Base-by-base conservation (phyloP, 208 protist genomes). In the Novymonas esmeraldas region DNA sequence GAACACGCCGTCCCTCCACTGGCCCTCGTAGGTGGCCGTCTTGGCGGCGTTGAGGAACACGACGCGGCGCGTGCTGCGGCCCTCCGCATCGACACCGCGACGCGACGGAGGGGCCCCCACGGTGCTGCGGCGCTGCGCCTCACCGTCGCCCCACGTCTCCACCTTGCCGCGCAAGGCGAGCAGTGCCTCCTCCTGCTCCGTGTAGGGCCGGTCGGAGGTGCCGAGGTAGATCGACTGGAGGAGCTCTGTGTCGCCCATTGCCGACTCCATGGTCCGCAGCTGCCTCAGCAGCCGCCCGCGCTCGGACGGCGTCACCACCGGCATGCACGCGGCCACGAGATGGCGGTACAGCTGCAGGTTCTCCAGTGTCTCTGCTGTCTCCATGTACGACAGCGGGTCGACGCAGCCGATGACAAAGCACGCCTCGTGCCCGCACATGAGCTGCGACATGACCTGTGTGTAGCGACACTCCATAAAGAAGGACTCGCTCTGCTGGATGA, bases 381-480 rank as follows among this genome's bases (percentile, higher is more conserved):
- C 88, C 42, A 54, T 56, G 82, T 95, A 95, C 26, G 80, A 68
- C 34, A 95, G 70, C 16, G 87, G 81, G 69, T 85, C 82, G 24
- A 92, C 83, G 52, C 84, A 93, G 61, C 87, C 89, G 51, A 97
- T 59, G n/a, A 97, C 70, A 71, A 95, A 94, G 20, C 75, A 95
- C 2, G 88, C 92, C 70, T 94, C 89, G 54, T 88, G 78, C 16
- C 92, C 92, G 68, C 80, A 89, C 29, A 97, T 76, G 48, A 92
- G 76, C 68, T 95, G 88, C 38, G 92, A 86, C 88, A 97, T 92
- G 14, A 97, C 64, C 62, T 93, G 85, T 26, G 92, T 94, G 77
- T 95, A 93, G 39, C 90, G 81, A 67, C 89, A 95, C 72, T 94
- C 89, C 90, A 94, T 95, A 56, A 97, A 97, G 67, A 97, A 93